A percentile compares a stretch with the other conserved stretches of the same genome.
Conservation (phyloP, 2,329 filamentous ascomycete species). For the Epichloe scottii region DNA sequence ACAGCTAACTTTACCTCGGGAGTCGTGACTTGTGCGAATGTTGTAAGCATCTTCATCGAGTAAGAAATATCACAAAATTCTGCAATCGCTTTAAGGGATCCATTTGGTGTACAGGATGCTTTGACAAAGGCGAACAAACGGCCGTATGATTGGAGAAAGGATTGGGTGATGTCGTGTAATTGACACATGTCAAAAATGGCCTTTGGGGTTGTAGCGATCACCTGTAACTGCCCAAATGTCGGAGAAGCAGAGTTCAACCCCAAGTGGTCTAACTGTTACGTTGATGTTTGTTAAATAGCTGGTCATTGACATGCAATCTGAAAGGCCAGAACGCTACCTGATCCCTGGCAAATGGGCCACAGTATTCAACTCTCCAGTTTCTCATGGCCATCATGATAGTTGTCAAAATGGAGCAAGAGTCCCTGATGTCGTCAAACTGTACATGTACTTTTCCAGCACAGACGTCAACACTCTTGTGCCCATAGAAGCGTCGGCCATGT, state of each 20-base stretch:
- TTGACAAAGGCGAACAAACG: slow-evolving; percentile 40
- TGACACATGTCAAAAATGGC: slow-evolving; percentile 19
- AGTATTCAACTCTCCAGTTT: slow-evolving; percentile 29
- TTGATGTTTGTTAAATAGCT: background rate
- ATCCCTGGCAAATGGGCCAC: slow-evolving; percentile 5
- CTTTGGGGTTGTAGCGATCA: slow-evolving; percentile 14
- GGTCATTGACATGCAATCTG: background rate
- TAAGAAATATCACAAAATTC: slow-evolving; percentile 40
- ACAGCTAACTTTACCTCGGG: slow-evolving; percentile 13
- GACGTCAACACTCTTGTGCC: slow-evolving; percentile 23
- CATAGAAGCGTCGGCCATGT: slow-evolving; percentile 22
- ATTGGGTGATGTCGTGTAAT: slow-evolving; percentile 18
- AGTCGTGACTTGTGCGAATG: slow-evolving; percentile 16
- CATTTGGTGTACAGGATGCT: slow-evolving; percentile 26
- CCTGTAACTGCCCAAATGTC: slow-evolving; percentile 16
- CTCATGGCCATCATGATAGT: slow-evolving; percentile 30
- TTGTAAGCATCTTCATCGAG: slow-evolving; percentile 27
- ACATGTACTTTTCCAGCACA: slow-evolving; percentile 34
- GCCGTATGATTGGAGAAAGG: slow-evolving; percentile 33
- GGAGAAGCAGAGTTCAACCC: background rate
- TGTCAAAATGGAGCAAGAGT: slow-evolving; percentile 38
- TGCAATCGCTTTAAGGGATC: slow-evolving; percentile 33
- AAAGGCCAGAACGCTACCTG: background rate
- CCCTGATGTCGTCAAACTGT: slow-evolving; percentile 47
- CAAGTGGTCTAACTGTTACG: background rate